Conservation (phyloP, 495 filamentous ascomycete genomes). For the Lasiosphaeria hispida region DNA sequence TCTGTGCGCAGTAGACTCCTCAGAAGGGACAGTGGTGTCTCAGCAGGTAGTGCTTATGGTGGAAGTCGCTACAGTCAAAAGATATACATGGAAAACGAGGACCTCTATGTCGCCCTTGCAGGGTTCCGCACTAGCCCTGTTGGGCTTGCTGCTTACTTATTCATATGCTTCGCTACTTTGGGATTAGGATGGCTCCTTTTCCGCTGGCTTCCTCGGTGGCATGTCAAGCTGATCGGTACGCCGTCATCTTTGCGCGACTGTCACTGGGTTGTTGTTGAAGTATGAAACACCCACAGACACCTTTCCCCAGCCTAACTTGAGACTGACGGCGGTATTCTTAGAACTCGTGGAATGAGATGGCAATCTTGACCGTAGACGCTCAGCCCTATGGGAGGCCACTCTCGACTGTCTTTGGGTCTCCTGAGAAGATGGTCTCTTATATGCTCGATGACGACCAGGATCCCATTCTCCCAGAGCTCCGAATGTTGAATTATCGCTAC, state of each 20-base stretch:
- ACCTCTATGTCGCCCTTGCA: constrained; percentile 86
- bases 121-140: constrained; percentile 75
- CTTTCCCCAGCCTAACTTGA: neutral
- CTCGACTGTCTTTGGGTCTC: constrained; percentile 79
- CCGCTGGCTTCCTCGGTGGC: constrained; percentile 87
- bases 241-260: constrained; percentile 66
- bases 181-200: constrained; percentile 81
- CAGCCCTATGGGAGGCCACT: constrained; percentile 74
- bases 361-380: constrained; percentile 61
- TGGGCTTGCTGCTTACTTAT: constrained; percentile 66
- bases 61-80: constrained; percentile 73
- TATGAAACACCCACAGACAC: neutral
- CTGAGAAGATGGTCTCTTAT: constrained; percentile 53
- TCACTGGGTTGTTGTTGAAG: constrained; percentile 85
- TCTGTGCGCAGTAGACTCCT: constrained; percentile 75
- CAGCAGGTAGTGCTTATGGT: constrained; percentile 58
- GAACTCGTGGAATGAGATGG: constrained; percentile 95
- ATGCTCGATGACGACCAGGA: constrained; percentile 81
- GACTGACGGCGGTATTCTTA: neutral
- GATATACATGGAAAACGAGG: constrained; percentile 87
- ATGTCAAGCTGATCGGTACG: constrained; percentile 70
- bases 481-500: constrained; percentile 85
- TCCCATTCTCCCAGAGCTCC: constrained; percentile 67
- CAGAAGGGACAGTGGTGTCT: constrained; percentile 55
- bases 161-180: constrained; percentile 65